phyloP scores from a whole-genome alignment of 2,329 filamentous ascomycete genomes.

The Bretziella fagacearum region DNA sequence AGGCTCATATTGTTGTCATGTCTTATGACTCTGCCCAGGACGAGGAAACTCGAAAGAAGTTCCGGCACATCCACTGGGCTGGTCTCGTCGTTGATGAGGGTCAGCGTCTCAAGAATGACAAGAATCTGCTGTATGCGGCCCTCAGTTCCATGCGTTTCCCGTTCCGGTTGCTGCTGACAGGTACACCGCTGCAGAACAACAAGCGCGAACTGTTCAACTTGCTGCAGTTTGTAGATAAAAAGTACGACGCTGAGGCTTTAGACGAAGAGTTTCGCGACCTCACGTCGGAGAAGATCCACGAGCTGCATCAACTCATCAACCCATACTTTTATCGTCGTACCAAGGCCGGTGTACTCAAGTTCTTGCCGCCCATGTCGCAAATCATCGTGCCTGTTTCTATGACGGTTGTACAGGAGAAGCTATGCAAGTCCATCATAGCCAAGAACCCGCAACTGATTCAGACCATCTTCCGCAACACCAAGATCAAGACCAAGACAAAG shows the following conservation, averaged over 20 bases:
- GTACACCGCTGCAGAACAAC: constrained; percentile 89
- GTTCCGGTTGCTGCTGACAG: constrained; percentile 75
- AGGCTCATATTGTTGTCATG: constrained; percentile 82
- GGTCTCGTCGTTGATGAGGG: constrained; percentile 89
- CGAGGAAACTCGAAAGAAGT: constrained; percentile 44
- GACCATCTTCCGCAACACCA: constrained; percentile 59
- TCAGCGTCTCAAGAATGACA: constrained; percentile 86
- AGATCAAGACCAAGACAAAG: constrained; percentile 37
- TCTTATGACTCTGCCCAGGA: constrained; percentile 84
- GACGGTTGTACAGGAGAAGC: constrained; percentile 80
- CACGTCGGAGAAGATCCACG: constrained; percentile 62
- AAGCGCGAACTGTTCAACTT: constrained; percentile 88
- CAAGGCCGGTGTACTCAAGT: constrained; percentile 78
- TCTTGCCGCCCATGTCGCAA: constrained; percentile 82
- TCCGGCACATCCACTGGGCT: constrained; percentile 62
- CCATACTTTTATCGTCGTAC: constrained; percentile 57
- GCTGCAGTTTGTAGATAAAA: constrained; percentile 77
- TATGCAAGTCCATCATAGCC: constrained; percentile 83
- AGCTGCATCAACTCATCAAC: constrained; percentile 70
- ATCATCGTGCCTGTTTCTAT: constrained; percentile 94
- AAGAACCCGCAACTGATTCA: constrained; percentile 82
- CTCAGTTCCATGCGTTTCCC: constrained; percentile 58
- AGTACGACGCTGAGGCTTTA: constrained; percentile 49
- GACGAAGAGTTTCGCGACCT: constrained; percentile 64
- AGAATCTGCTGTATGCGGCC: constrained; percentile 61